Conservation (phyloP, 768 basidiomycete genomes). For the Boletus fagicola region DNA sequence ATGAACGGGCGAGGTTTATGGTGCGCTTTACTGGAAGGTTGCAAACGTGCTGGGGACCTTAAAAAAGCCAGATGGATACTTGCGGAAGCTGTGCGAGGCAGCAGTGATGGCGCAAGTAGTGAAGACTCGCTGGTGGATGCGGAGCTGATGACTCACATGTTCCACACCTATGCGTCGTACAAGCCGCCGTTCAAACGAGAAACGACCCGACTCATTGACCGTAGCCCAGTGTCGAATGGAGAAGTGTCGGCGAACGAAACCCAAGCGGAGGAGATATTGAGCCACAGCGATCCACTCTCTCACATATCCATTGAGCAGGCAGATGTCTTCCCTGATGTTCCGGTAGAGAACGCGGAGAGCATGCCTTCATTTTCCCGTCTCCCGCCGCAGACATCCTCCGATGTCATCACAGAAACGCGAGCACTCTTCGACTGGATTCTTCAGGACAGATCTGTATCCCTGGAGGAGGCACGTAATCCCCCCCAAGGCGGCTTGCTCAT, state of each 20-base stretch:
- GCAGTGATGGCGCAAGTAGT: slow-evolving; percentile 17
- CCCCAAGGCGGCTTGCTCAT: slow-evolving; percentile 10
- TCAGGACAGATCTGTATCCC: slow-evolving; percentile 34
- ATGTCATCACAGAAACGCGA: slow-evolving; percentile 67
- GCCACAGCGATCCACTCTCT: background rate
- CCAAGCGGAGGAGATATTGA: background rate
- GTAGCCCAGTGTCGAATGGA: background rate
- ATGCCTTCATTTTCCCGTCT: slow-evolving; percentile 43
- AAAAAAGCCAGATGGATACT: slow-evolving; percentile 85
- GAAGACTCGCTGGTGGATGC: slow-evolving; percentile 49
- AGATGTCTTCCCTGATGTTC: slow-evolving; percentile 3
- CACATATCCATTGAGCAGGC: slow-evolving; percentile 7
- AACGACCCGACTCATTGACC: slow-evolving; percentile 43
- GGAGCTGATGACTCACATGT: slow-evolving; percentile 76
- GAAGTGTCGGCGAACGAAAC: slow-evolving; percentile 7
- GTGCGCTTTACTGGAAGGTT: slow-evolving; percentile 82
- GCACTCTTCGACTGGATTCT: slow-evolving; percentile 64
- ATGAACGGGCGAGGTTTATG: slow-evolving; percentile 60
- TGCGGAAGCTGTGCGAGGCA: slow-evolving; percentile 59
- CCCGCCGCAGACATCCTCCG: slow-evolving; percentile 70
- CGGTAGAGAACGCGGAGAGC: background rate
- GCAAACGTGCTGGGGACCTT: slow-evolving; percentile 84
- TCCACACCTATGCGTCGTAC: slow-evolving; percentile 86
- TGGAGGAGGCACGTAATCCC: background rate
- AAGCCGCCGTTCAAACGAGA: slow-evolving; percentile 62